phyloP scores from a whole-genome alignment of 2,329 filamentous ascomycete species.

The Xylaria sp. region DNA sequence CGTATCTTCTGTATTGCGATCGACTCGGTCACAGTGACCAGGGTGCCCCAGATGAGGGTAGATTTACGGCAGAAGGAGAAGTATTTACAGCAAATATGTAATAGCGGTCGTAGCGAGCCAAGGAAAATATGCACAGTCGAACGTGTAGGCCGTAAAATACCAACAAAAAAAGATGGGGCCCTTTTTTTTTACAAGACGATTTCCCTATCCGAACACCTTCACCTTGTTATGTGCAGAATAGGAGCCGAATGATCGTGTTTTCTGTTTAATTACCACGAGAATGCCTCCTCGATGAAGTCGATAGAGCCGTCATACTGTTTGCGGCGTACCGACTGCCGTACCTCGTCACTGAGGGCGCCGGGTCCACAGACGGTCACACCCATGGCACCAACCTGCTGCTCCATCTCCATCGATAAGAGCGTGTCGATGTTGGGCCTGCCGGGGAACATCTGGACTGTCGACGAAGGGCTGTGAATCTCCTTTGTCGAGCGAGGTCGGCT shows the following conservation, averaged over 20 bases:
- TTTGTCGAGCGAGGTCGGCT: slow-evolving; percentile 74
- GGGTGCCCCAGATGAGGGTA: slow-evolving; percentile 2
- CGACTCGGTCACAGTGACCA: slow-evolving; percentile 16
- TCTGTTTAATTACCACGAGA: slow-evolving; percentile 59
- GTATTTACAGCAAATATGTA: slow-evolving; percentile 27
- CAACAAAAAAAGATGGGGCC: slow-evolving; percentile 14
- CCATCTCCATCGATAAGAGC: slow-evolving; percentile 72
- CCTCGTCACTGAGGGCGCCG: slow-evolving; percentile 74
- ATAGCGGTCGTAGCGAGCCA: slow-evolving; percentile 13
- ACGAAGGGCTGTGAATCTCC: slow-evolving; percentile 77
- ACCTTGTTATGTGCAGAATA: background rate
- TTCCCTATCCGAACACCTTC: slow-evolving; percentile 3
- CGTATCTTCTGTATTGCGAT: slow-evolving; percentile 18
- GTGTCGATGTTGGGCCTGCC: slow-evolving; percentile 75
- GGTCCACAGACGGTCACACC: slow-evolving; percentile 76
- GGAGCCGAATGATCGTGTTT: slow-evolving; percentile 1
- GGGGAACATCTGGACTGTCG: slow-evolving; percentile 83
- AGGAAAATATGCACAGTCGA: slow-evolving; percentile 28
- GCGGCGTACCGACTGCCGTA: slow-evolving; percentile 66
- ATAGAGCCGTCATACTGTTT: slow-evolving; percentile 68
- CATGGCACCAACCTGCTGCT: slow-evolving; percentile 73
- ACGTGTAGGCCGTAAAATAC: slow-evolving; percentile 19
- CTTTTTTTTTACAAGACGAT: slow-evolving; percentile 4
- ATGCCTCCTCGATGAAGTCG: slow-evolving; percentile 80
- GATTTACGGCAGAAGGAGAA: slow-evolving; percentile 10